Evolutionary conservation across 768 basidiomycete species (phyloP).

Genomic region (Kwoniella dejecticola): DNA sequence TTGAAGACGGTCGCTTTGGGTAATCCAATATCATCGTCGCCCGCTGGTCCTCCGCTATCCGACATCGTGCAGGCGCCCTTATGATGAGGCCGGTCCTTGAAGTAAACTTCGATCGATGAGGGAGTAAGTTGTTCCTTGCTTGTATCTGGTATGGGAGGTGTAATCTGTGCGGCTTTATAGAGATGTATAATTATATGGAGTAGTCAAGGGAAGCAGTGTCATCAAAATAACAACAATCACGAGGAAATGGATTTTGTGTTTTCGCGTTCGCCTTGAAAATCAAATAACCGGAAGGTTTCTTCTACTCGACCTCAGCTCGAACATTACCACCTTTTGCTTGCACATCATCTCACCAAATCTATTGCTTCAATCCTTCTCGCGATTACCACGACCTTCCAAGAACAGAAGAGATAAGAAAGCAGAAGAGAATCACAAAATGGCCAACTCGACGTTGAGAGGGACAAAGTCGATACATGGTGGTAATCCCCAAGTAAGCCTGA

Average conservation of each 20-base stretch:
- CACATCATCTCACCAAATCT: too few species aligned
- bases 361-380: too few species aligned
- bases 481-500: conserved; percentile 78
- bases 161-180: background rate
- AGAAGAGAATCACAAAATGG: conserved; percentile 68
- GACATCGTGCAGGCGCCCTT: conserved; percentile 64
- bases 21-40: conserved; percentile 90
- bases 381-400: too few species aligned
- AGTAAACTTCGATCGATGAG: background rate
- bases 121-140: background rate
- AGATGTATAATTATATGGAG: background rate
- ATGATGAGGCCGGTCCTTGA: too few species aligned
- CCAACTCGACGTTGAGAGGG: conserved; percentile 86
- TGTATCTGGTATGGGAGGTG: background rate
- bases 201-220: background rate
- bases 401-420: too few species aligned
- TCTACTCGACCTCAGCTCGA: too few species aligned
- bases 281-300: too few species aligned
- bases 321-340: too few species aligned
- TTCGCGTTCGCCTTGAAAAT: too few species aligned
- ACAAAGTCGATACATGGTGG: conserved; percentile 91
- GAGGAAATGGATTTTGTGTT: too few species aligned
- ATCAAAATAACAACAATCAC: background rate
- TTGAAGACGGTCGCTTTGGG: conserved; percentile 98
- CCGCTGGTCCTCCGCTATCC: conserved; percentile 70